Percentiles rank a stretch among this genome's conserved stretches.
Conservation (phyloP, 2,329 filamentous ascomycete genomes). For the Emmonsiellopsis sp. region DNA sequence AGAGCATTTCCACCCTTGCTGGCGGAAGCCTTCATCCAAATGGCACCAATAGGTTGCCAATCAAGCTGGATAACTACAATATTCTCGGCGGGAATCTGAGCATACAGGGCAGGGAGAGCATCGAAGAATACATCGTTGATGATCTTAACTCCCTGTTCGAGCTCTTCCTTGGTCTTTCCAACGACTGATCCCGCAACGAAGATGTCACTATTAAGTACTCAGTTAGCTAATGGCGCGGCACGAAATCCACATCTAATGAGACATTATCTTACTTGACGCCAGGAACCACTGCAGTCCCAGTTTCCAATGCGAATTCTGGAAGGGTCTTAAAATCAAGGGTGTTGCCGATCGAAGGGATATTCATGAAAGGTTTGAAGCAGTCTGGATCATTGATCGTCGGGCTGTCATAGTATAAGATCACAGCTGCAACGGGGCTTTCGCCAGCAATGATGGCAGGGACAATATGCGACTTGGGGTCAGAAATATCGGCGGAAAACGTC, state of each 20-base stretch:
- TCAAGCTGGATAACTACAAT: constrained; percentile 36
- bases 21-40: background rate
- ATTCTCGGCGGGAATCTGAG: constrained; percentile 23
- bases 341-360: constrained; percentile 25
- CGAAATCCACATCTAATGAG: constrained; percentile 20
- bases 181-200: background rate
- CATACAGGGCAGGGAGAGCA: constrained; percentile 31
- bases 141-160: constrained; percentile 28
- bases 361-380: constrained; percentile 27
- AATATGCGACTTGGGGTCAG: background rate
- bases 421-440: constrained; percentile 21
- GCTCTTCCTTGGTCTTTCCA: constrained; percentile 13
- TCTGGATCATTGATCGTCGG: constrained; percentile 21
- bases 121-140: constrained; percentile 33
- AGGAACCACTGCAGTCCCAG: constrained; percentile 23
- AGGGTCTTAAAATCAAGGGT: constrained; percentile 29
- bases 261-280: constrained; percentile 28
- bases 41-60: constrained; percentile 15
- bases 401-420: constrained; percentile 32
- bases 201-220: background rate
- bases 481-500: background rate
- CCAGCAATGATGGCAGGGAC: constrained; percentile 17
- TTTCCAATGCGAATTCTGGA: constrained; percentile 24
- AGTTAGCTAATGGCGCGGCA: background rate
- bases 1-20: background rate